A percentile compares a stretch with the other conserved stretches of the same genome.
Evolutionary conservation across 2,329 filamentous ascomycete species (phyloP).

Genomic region (Coleophoma crateriformis): DNA sequence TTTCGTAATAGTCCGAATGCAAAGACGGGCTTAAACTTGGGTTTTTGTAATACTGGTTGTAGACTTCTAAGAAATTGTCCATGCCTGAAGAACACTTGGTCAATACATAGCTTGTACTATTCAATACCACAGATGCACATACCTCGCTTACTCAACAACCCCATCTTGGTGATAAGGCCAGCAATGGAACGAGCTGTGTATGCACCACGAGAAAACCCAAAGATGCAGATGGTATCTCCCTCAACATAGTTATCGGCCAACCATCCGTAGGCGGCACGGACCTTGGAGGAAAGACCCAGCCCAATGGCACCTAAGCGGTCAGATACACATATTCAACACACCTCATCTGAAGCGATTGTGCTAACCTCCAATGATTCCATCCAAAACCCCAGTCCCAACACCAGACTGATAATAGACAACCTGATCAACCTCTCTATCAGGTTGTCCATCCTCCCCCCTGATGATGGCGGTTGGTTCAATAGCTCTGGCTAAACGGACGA

Average conservation of each 20-base stretch:
- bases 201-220: slow-evolving; percentile 31
- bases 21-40: not conserved
- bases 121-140: not conserved
- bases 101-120: not conserved
- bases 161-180: slow-evolving; percentile 24
- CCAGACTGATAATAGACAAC: slow-evolving; percentile 2
- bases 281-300: not conserved
- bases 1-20: not conserved
- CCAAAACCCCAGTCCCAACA: not conserved
- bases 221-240: slow-evolving; percentile 27
- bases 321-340: no score
- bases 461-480: not conserved
- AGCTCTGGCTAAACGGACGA: not conserved
- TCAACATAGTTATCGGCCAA: slow-evolving; percentile 33
- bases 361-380: not conserved
- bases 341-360: not conserved
- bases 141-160: slow-evolving; percentile 7
- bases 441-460: not conserved
- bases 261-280: slow-evolving; percentile 29
- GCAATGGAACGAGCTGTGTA: slow-evolving; percentile 29
- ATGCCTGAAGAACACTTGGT: slow-evolving; percentile 31
- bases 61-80: slow-evolving; percentile 26
- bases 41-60: not conserved
- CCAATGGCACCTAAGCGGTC: not conserved
- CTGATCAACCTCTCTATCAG: not conserved